These are phyloP conservation scores for Thielaviopsis musarum DNA, from an alignment of 2,329 filamentous ascomycete genomes.

Conservation along the genomic window DNA sequence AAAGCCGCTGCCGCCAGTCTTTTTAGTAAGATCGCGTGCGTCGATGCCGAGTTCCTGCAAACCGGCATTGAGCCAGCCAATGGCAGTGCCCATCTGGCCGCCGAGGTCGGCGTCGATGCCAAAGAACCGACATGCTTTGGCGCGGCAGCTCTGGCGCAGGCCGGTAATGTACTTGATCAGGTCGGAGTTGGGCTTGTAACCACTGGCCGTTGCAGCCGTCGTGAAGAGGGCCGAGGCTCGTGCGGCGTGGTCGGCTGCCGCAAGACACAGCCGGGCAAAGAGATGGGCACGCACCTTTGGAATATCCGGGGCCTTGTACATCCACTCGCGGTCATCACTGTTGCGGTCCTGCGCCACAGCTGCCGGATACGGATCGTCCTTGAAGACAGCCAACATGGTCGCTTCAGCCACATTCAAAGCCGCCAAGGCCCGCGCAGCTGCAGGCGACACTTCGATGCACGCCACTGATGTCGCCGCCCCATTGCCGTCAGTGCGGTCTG, in stretches of 20 bases:
- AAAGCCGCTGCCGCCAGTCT: conserved; percentile 22
- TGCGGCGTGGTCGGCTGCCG: conserved; percentile 72
- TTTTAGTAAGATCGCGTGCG: conserved; percentile 25
- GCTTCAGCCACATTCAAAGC: conserved; percentile 69
- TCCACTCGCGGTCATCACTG: conserved; percentile 79
- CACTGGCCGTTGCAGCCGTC: conserved; percentile 18
- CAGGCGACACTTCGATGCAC: conserved; percentile 35
- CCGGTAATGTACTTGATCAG: conserved; percentile 61
- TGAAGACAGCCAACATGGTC: conserved; percentile 74
- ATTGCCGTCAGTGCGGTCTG: conserved; percentile 31
- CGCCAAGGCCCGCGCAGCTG: conserved; percentile 38
- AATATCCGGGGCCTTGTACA: conserved; percentile 80
- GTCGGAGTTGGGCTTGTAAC: conserved; percentile 40
- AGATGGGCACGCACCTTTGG: conserved; percentile 78
- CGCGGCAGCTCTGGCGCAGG: conserved; percentile 56
- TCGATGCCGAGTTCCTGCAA: conserved; percentile 57
- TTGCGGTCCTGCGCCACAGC: conserved; percentile 69
- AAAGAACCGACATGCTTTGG: conserved; percentile 78
- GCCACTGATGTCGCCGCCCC: conserved; percentile 21
- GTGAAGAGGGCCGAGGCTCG: conserved; percentile 43
- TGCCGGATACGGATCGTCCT: conserved; percentile 85
- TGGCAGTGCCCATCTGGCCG: conserved; percentile 65
- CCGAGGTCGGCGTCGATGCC: conserved; percentile 75
- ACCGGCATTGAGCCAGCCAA: conserved; percentile 73
- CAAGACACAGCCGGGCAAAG: conserved; percentile 74